A percentile compares a stretch with the other conserved stretches of the same genome.
Evolutionary conservation across 2,329 filamentous ascomycete species (phyloP).

Genomic region (Pyrenochaeta sp.): DNA sequence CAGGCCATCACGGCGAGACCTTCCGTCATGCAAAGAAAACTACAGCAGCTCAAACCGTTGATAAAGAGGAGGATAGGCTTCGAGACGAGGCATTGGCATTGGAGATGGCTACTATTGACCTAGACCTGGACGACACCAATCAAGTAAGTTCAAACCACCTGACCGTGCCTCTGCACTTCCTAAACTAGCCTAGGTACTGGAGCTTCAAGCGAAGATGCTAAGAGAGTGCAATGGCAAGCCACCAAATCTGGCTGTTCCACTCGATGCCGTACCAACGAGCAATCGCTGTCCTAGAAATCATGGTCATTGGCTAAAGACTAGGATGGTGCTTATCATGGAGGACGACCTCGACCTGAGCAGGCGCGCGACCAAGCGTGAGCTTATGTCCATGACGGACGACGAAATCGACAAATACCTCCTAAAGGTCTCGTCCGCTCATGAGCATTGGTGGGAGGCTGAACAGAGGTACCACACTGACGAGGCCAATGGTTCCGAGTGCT

Average conservation of each 20-base stretch:
- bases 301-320: not conserved
- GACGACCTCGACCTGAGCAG: conserved; percentile 17
- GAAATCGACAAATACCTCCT: conserved; percentile 9
- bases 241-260: not conserved
- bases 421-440: conserved; percentile 10
- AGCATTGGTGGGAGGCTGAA: conserved; percentile 10
- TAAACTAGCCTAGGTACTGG: conserved; percentile 2
- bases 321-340: conserved; percentile 13
- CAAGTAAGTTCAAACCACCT: not conserved
- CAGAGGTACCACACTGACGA: not conserved
- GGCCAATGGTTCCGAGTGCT: not conserved
- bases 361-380: conserved; percentile 10
- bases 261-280: not conserved
- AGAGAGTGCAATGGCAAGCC: not conserved
- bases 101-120: not conserved
- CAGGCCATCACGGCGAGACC: not conserved
- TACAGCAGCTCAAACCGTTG: not conserved
- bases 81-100: not conserved
- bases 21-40: not conserved
- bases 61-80: not conserved
- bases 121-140: not conserved
- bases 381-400: conserved; percentile 11
- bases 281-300: not conserved
- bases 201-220: conserved; percentile 1
- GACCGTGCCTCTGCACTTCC: not conserved